phyloP scores from a whole-genome alignment of 2,329 filamentous ascomycete species.

The Colletotrichum sp. region DNA sequence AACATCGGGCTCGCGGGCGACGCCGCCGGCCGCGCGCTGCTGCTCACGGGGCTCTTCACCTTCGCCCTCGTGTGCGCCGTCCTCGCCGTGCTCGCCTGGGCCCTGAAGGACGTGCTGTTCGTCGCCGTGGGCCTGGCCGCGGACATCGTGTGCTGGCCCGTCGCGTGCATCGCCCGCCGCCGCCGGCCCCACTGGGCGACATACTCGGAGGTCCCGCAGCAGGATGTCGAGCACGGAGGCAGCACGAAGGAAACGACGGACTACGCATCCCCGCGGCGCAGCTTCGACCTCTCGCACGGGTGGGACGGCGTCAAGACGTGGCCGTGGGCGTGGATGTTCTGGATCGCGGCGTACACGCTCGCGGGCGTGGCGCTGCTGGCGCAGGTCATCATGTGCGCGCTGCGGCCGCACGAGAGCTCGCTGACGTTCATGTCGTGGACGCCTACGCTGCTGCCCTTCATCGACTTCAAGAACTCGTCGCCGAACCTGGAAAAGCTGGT shows the following conservation, averaged over 20 bases:
- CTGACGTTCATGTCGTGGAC: slow-evolving; percentile 41
- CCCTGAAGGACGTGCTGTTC: slow-evolving; percentile 30
- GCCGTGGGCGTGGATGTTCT: not conserved
- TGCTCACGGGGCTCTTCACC: slow-evolving; percentile 35
- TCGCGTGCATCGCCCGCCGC: slow-evolving; percentile 9
- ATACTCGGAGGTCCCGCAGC: slow-evolving; percentile 28
- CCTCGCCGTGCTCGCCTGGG: slow-evolving; percentile 24
- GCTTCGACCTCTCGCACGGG: not conserved
- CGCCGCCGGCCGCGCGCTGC: slow-evolving; percentile 31
- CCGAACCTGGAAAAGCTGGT: slow-evolving; percentile 29
- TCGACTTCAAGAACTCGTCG: slow-evolving; percentile 34
- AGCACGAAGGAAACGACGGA: not conserved
- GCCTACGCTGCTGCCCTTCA: slow-evolving; percentile 33
- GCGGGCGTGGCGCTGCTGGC: slow-evolving; percentile 21
- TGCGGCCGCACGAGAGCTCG: slow-evolving; percentile 33
- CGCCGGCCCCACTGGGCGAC: not conserved
- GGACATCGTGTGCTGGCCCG: slow-evolving; percentile 31
- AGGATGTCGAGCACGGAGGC: slow-evolving; percentile 25
- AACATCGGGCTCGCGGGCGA: slow-evolving; percentile 36
- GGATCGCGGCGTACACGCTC: slow-evolving; percentile 8
- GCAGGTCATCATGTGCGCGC: slow-evolving; percentile 22
- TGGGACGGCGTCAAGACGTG: not conserved
- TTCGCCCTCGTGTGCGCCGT: slow-evolving; percentile 23
- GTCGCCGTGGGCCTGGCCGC: slow-evolving; percentile 23
- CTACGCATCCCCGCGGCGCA: not conserved